Evolutionary conservation across 192 early-diverging fungal species (phyloP), one percentile per base, ranked within the genome.

Genomic region (Entomortierella beljakovae): DNA sequence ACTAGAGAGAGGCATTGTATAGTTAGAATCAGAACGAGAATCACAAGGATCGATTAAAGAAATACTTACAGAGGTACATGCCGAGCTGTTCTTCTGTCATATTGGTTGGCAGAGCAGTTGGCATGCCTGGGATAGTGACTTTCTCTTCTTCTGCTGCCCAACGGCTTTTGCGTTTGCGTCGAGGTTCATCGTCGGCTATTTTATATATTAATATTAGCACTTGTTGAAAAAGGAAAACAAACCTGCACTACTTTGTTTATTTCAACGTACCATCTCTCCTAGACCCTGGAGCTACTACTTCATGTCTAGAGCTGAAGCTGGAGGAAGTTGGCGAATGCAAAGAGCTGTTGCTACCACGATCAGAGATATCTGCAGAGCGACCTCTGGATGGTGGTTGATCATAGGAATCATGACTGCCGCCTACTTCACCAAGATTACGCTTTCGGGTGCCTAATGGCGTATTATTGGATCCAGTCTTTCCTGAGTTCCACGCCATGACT

Each of bases 111-210:
- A 96, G 75, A 15, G 93, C 88, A 0, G 94, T 95, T 1, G 95
- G 91, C 54, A 94, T 73, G 18, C 91, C 94, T 16, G 94, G 89
- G 42, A 92, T 92, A 53, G 87, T 89, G 29, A 93, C 85, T 61
- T 92, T 93, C 23, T 87, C 74, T 33, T 92, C 88, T 20, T 88
- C 88, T 38, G 87, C 87, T 35, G 95, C 96, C 97, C 97, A 99
- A n/a, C 97, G 91, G 79, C 91, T 95, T 59, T 87, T 91, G 61
- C 92, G 87, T 51, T 92, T 91, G 61, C 90, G 85, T 65, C 75
- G 88, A 46, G 87, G 85, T 58, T 88, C 88, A 6, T 86, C 83
- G 33, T 66, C 81, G 61, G 76, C 81, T 76, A 68, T 4, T 38
- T 22, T 42, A 9, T 29, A 26, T 22, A 23, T 16, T 50, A 50